phyloP scores from a whole-genome alignment of 257 asterid genomes.

The Haberlea rhodopensis region DNA sequence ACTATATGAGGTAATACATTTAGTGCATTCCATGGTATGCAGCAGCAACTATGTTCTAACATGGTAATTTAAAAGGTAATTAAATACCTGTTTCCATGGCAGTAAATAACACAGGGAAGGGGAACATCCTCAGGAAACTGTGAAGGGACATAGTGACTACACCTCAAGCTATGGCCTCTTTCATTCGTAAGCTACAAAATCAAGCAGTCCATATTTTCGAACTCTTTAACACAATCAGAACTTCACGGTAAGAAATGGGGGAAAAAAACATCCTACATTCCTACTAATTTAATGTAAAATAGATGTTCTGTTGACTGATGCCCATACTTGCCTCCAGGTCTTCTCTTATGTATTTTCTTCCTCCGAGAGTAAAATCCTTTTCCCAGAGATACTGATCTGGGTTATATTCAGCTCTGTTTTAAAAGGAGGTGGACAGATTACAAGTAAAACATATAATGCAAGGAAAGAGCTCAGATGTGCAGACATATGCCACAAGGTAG shows the following conservation, averaged over 20 bases:
- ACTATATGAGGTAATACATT: slow-evolving; percentile 12
- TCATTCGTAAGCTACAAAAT: slow-evolving; percentile 83
- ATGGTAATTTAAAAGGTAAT: slow-evolving; percentile 13
- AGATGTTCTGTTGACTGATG: slow-evolving; percentile 44
- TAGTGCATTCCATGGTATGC: not conserved
- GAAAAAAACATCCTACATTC: not conserved
- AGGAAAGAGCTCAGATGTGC: slow-evolving; percentile 13
- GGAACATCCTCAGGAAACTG: slow-evolving; percentile 63
- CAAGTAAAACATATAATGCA: slow-evolving; percentile 8
- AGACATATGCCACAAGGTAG: slow-evolving; percentile 9
- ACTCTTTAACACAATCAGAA: slow-evolving; percentile 21
- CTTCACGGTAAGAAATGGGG: slow-evolving; percentile 1
- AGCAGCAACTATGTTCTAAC: slow-evolving; percentile 15
- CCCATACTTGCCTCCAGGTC: slow-evolving; percentile 99
- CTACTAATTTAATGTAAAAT: slow-evolving; percentile 20
- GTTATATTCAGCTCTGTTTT: slow-evolving; percentile 85
- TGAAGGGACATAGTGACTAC: slow-evolving; percentile 91
- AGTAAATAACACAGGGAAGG: slow-evolving; percentile 95
- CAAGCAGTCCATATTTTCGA: slow-evolving; percentile 25
- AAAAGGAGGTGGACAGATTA: slow-evolving; percentile 24
- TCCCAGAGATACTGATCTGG: slow-evolving; percentile 93
- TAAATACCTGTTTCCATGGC: slow-evolving; percentile 93
- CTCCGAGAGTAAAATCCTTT: slow-evolving; percentile 77
- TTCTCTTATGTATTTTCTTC: slow-evolving; percentile 74
- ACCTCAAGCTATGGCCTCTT: slow-evolving; percentile 80